Conservation (phyloP, 495 filamentous ascomycete species). For the Aspergillus saccharolyticus region DNA sequence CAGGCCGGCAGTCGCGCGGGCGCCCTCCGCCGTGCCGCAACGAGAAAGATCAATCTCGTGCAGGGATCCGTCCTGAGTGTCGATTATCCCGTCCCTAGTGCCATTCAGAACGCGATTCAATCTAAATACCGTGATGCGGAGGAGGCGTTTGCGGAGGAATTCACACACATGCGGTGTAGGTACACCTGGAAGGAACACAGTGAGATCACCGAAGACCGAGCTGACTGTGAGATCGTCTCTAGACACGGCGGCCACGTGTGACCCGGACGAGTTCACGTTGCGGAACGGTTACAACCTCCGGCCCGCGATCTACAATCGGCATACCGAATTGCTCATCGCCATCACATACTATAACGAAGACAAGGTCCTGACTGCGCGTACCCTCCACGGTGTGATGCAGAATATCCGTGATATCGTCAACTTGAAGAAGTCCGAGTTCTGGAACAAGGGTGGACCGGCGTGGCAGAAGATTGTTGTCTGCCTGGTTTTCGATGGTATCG, state of each 20-base stretch:
- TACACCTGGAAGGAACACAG: background rate
- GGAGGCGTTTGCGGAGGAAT: slow-evolving; percentile 74
- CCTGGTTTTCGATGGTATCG: slow-evolving; percentile 94
- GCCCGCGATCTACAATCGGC: slow-evolving; percentile 97
- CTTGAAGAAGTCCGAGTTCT: slow-evolving; percentile 96
- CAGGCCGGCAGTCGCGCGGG: slow-evolving; percentile 26
- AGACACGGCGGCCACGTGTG: slow-evolving; percentile 96
- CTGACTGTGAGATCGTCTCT: background rate
- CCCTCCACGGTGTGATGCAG: slow-evolving; percentile 95
- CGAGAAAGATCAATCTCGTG: slow-evolving; percentile 91
- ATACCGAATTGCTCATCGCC: slow-evolving; percentile 93
- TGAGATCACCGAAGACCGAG: background rate
- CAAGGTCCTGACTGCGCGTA: slow-evolving; percentile 86
- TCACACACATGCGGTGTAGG: slow-evolving; percentile 89
- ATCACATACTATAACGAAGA: slow-evolving; percentile 99
- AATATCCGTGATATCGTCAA: slow-evolving; percentile 98
- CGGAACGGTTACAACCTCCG: slow-evolving; percentile 98
- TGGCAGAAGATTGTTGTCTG: slow-evolving; percentile 99
- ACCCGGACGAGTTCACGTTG: slow-evolving; percentile 96
- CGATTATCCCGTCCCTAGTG: slow-evolving; percentile 94
- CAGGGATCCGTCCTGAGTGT: slow-evolving; percentile 94
- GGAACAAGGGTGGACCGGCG: slow-evolving; percentile 96
- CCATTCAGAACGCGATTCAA: slow-evolving; percentile 94
- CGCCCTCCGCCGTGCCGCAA: slow-evolving; percentile 81
- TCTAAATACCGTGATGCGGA: slow-evolving; percentile 83